These are phyloP conservation scores for Phytopythium litorale DNA, from an alignment of 352 stramenopile species.

Conservation along the genomic window DNA sequence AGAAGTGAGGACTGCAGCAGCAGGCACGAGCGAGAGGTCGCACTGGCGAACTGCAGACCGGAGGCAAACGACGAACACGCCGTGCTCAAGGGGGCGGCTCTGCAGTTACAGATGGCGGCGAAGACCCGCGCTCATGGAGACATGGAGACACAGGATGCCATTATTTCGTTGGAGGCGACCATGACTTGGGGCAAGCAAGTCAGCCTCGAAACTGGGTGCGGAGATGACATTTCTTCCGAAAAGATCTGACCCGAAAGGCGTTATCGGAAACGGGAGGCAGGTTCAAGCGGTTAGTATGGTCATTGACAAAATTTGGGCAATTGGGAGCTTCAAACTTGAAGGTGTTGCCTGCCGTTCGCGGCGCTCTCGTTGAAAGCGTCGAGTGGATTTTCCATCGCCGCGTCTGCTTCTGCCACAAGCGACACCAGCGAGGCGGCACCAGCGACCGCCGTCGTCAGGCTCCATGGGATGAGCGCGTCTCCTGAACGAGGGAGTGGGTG, in stretches of 20 bases:
- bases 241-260: background rate
- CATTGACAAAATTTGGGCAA: too few relatives aligned
- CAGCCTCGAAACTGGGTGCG: too few relatives aligned
- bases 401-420: too few relatives aligned
- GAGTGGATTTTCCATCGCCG: too few relatives aligned
- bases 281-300: background rate
- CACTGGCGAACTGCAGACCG: background rate
- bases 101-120: background rate
- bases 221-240: background rate
- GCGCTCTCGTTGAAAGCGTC: too few relatives aligned
- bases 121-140: background rate
- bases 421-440: too few relatives aligned
- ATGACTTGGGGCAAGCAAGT: too few relatives aligned
- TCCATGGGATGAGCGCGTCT: too few relatives aligned
- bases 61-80: background rate
- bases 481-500: too few relatives aligned
- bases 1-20: background rate
- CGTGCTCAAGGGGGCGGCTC: background rate
- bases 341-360: too few relatives aligned
- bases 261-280: background rate
- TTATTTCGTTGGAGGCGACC: background rate
- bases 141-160: background rate
- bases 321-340: too few relatives aligned
- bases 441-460: too few relatives aligned
- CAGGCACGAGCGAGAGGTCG: background rate